A percentile compares a stretch with the other conserved stretches of the same genome.
Conservation (phyloP, 306 rosid genomes). For the Glycine latifolia region DNA sequence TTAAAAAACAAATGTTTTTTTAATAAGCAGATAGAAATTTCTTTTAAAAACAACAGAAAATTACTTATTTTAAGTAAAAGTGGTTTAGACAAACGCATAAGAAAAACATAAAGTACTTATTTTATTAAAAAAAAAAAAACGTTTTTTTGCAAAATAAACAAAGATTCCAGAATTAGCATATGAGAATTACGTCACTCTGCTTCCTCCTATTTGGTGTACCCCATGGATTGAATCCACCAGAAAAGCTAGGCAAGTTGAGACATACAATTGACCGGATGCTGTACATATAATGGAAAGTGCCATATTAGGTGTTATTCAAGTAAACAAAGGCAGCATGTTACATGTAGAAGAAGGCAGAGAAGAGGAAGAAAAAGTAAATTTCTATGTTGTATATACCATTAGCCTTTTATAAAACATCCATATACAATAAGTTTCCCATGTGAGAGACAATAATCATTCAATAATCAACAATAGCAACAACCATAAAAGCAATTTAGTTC, state of each 20-base stretch:
- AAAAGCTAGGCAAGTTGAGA: slow-evolving; percentile 98
- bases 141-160: neutral
- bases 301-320: slow-evolving; percentile 23
- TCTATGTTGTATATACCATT: neutral
- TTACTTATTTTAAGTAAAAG: too few species aligned
- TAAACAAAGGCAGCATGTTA: neutral
- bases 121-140: too few species aligned
- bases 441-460: neutral
- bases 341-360: neutral
- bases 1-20: too few species aligned
- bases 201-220: slow-evolving; percentile 74
- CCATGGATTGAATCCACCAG: slow-evolving; percentile 98
- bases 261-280: slow-evolving; percentile 93
- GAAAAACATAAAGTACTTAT: too few species aligned
- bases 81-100: too few species aligned
- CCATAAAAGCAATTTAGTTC: neutral
- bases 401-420: neutral
- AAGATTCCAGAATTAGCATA: slow-evolving; percentile 32
- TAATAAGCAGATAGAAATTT: too few species aligned
- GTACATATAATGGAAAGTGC: slow-evolving; percentile 43
- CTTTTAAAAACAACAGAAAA: too few species aligned
- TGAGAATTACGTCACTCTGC: slow-evolving; percentile 58
- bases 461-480: slow-evolving; percentile 26
- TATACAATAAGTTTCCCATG: neutral
- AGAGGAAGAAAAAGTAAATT: too few species aligned